phyloP scores from a whole-genome alignment of 164 flowering plant genomes.

The Macadamia tetraphylla region DNA sequence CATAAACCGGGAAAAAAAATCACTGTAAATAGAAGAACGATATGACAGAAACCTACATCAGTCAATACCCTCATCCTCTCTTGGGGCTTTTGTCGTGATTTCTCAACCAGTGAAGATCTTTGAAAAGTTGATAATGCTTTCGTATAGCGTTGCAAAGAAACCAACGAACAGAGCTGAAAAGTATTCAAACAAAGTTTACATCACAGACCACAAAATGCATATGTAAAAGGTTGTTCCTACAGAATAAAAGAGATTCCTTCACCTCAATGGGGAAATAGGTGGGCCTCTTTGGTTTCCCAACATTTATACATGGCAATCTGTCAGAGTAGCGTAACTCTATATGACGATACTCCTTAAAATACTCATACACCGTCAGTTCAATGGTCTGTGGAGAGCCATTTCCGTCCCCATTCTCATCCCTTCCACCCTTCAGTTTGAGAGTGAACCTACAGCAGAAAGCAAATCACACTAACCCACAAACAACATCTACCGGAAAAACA shows the following conservation, averaged over 20 bases:
- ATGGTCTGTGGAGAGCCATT: not conserved
- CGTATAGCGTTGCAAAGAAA: constrained; percentile 86
- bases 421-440: constrained; percentile 34
- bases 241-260: not conserved
- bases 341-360: constrained; percentile 40
- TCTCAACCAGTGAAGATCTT: constrained; percentile 82
- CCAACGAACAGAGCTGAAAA: constrained; percentile 65
- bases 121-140: constrained; percentile 64
- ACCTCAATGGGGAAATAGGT: constrained; percentile 67
- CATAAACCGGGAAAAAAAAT: not conserved
- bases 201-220: not conserved
- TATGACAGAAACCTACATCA: constrained; percentile 38
- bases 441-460: constrained; percentile 36
- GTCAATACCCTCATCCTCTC: constrained; percentile 65
- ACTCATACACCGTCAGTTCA: constrained; percentile 59
- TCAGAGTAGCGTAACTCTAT: constrained; percentile 39
- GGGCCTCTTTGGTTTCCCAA: constrained; percentile 64
- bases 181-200: not conserved
- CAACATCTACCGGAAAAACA: too few species aligned
- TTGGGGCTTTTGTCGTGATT: constrained; percentile 86
- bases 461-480: not conserved
- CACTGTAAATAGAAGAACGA: not conserved
- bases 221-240: too few species aligned
- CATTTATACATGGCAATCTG: constrained; percentile 58
- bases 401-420: constrained; percentile 24